Percentiles rank a stretch among this genome's conserved stretches.
These are phyloP conservation scores for Solanum neorickii DNA, from an alignment of 257 asterid species.

Conservation along the genomic window DNA sequence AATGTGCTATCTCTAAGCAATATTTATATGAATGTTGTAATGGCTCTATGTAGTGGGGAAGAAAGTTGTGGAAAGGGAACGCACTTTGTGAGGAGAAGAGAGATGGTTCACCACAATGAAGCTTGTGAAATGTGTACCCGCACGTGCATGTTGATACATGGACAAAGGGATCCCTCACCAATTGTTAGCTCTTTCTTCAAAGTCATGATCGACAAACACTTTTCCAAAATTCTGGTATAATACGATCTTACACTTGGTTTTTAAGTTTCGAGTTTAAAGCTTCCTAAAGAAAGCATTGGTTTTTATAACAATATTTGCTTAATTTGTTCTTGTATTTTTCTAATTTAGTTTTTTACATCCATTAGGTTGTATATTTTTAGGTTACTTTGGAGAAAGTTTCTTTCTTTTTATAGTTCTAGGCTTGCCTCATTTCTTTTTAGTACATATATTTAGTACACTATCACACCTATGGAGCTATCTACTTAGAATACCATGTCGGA, in stretches of 20 bases:
- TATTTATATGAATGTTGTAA: neutral
- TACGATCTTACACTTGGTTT: neutral
- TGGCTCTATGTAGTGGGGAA: neutral
- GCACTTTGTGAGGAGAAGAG: neutral
- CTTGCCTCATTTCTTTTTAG: neutral
- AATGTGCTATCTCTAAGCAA: neutral
- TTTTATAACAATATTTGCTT: neutral
- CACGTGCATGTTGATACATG: conserved; percentile 10
- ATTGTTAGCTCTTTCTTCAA: conserved; percentile 17
- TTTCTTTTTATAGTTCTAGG: neutral
- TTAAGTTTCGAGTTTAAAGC: neutral
- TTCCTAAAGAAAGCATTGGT: neutral
- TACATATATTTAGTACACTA: neutral
- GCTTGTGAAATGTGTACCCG: conserved; percentile 10
- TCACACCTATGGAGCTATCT: neutral
- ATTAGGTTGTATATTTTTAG: neutral
- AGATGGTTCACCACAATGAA: neutral
- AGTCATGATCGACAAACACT: conserved; percentile 11
- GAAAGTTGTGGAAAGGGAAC: neutral
- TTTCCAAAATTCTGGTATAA: conserved; percentile 14
- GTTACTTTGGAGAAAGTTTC: neutral
- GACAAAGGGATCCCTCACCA: neutral
- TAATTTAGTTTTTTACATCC: neutral
- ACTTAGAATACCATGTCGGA: neutral
- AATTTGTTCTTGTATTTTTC: neutral